phyloP scores from a whole-genome alignment of 768 basidiomycete genomes.

The Sutorius australiensis region DNA sequence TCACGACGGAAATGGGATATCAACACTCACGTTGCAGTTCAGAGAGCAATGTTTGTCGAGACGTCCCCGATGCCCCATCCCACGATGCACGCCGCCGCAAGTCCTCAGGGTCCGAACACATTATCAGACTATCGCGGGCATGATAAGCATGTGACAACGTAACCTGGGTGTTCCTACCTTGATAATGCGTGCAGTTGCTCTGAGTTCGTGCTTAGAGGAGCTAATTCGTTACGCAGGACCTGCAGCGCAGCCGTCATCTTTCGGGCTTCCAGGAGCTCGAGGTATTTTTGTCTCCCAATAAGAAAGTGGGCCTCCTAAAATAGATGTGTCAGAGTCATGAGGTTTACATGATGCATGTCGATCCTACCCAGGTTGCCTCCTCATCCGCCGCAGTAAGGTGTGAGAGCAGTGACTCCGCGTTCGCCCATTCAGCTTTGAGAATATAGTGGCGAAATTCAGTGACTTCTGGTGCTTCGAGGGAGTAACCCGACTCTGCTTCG shows the following conservation, averaged over 20 bases:
- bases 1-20: neutral
- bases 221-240: constrained; percentile 84
- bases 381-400: constrained; percentile 67
- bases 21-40: constrained; percentile 71
- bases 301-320: constrained; percentile 77
- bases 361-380: constrained; percentile 62
- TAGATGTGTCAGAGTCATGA: constrained; percentile 19
- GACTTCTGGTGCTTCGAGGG: constrained; percentile 74
- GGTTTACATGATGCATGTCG: constrained; percentile 22
- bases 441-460: constrained; percentile 78
- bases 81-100: constrained; percentile 76
- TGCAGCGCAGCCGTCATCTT: constrained; percentile 79
- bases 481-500: constrained; percentile 90
- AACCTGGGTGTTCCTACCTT: constrained; percentile 49
- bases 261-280: constrained; percentile 82
- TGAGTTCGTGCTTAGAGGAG: constrained; percentile 73
- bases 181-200: constrained; percentile 85
- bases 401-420: constrained; percentile 67
- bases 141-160: constrained; percentile 14
- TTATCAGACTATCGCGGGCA: constrained; percentile 62
- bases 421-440: constrained; percentile 74
- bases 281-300: constrained; percentile 93
- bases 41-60: constrained; percentile 70
- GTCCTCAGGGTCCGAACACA: constrained; percentile 86
- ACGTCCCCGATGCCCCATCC: constrained; percentile 84